Base-by-base conservation (phyloP, 176 grass and related monocot genomes). In the Oryza rufipogon region DNA sequence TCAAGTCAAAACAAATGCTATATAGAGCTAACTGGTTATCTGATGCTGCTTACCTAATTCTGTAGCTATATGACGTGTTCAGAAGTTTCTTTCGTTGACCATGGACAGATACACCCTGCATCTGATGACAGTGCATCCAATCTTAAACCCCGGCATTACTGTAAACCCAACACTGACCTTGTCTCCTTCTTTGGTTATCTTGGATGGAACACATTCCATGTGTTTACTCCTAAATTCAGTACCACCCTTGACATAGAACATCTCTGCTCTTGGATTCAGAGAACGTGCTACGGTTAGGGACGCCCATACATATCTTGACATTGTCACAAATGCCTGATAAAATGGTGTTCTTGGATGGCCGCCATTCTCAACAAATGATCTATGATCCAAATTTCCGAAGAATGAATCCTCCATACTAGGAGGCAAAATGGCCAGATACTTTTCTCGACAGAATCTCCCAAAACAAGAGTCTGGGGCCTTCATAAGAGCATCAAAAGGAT, bases 271-370 rank as follows among this genome's bases (percentile, higher is more conserved):
- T 9, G 95, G 95, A 73, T 89, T 91, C 44, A 90, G 80, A 41
- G 81, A 67, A 75, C 74, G 82, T 9, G 88, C 81, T 82, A 87
- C 77, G 4, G 90, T 84, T 26, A 88, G 85, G 70, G 93, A 47
- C 49, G 87, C 91, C 95, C 95, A 98, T 44, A 91, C 80, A 80
- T 82, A 85, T 84, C 85, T 87, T 30, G 92, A 85, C 95, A 95
- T 98, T 26, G 46, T 67, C 25, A 86, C 82, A 87, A 98, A 98
- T 16, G 74, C 66, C 61, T 82, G 68, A 66, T 98, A 95, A 79
- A 98, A 93, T 15, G 88, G 89, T 58, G 95, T 98, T 85, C 89
- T 98, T n/a, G 95, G 95, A 84, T 98, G 92, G 1, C 92, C 79
- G 0, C 91, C 92, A 7, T 41, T 77, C 80, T 84, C 26, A 10